Evolutionary conservation across 805 yeast genomes (phyloP).

Genomic region (Candida multigemmis): DNA sequence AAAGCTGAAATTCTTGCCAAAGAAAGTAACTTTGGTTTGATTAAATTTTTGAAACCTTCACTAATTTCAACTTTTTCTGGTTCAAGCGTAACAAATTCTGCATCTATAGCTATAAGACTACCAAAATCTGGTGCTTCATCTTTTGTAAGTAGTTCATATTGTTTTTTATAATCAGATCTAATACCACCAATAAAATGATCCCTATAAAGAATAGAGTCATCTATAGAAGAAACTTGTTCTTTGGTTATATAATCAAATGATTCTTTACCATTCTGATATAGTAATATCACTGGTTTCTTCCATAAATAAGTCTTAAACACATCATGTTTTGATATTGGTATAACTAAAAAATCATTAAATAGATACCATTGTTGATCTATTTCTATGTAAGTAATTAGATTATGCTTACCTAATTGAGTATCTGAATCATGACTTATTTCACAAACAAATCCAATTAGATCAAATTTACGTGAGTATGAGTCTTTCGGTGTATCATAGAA

Average conservation of each 20-base stretch:
- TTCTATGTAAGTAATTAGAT: slow-evolving; percentile 51
- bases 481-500: slow-evolving; percentile 2
- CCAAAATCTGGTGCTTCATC: slow-evolving; percentile 72
- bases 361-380: slow-evolving; percentile 60
- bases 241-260: slow-evolving; percentile 17
- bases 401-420: slow-evolving; percentile 34
- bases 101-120: slow-evolving; percentile 83
- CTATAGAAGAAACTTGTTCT: slow-evolving; percentile 33
- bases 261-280: slow-evolving; percentile 47
- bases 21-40: slow-evolving; percentile 67
- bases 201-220: slow-evolving; percentile 59
- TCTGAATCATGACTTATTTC: slow-evolving; percentile 45
- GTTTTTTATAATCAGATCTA: slow-evolving; percentile 47
- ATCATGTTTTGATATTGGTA: slow-evolving; percentile 64
- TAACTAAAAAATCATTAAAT: slow-evolving; percentile 87
- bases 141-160: slow-evolving; percentile 58
- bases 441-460: slow-evolving; percentile 61
- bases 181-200: slow-evolving; percentile 68
- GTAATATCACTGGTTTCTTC: slow-evolving; percentile 72
- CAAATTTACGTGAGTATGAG: slow-evolving; percentile 38
- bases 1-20: slow-evolving; percentile 86
- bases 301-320: slow-evolving; percentile 69
- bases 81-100: slow-evolving; percentile 82
- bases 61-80: slow-evolving; percentile 76
- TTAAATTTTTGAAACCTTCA: slow-evolving; percentile 58